Evolutionary conservation across 768 basidiomycete species (phyloP), one percentile per base, ranked within the genome.

Genomic region (Mycena sanguinolenta): DNA sequence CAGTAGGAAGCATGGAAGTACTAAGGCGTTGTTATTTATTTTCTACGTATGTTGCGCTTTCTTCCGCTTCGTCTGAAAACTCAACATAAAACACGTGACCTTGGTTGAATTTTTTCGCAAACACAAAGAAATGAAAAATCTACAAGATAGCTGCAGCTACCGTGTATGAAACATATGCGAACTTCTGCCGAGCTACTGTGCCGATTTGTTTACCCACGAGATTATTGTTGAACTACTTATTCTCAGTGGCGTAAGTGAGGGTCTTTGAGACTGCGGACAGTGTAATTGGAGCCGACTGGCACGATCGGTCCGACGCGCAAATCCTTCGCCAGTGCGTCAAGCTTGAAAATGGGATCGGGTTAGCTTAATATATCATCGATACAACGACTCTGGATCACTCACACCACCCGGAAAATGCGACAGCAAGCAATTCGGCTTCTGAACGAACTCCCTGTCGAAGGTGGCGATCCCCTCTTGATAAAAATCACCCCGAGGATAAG

Each of bases 301-400:
- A 59, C 58, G 25, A 59, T 59, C 25, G 39, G 58, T 27, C 58
- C 58, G 17, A 59, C 58, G 6, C 38, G 38, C 23, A 59, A 59
- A 44, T 42, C 58, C 58, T 39, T 59, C 38, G 12, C 5, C 16
- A 59, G 38, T 12, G 23, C 58, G 28, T 36, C 38, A 38, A 59
- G 58, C 58, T 59, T 42, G 5, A 7, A 44, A 10, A 23, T 2
- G 17, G 6, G 32, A 4, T 10, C 32, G 32, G 34, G 55, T 57
- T 13, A 57, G 34, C 14, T 21, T 8, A 21, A 39, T 27, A 1
- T 19, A 42, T 42, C 44, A 27, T 39, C 4, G 23, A 16, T 7
- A 28, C 6, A 6, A 34, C 2, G 16, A 59, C 5, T 8, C 23
- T 28, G 34, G 34, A 36, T 19, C 34, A 57, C 55, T 57, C n/a